Conservation (phyloP, 2,329 filamentous ascomycete genomes). For the Blastomyces gilchristii region DNA sequence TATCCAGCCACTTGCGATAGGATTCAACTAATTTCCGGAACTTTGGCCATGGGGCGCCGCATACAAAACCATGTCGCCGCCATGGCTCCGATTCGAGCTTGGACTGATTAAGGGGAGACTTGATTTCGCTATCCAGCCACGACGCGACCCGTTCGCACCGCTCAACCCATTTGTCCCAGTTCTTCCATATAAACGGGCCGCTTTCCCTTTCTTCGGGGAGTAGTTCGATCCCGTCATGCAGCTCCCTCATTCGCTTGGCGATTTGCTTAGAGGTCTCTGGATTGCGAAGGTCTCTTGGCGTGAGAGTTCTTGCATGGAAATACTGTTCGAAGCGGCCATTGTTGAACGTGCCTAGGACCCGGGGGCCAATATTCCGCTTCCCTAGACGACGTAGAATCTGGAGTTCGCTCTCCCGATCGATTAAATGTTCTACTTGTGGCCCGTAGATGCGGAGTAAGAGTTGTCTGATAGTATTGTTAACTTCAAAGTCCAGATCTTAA, state of each 20-base stretch:
- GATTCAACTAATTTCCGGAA: conserved; percentile 67
- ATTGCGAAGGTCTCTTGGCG: conserved; percentile 62
- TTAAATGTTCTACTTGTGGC: conserved; percentile 87
- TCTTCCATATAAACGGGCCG: conserved; percentile 77
- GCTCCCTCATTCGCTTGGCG: conserved; percentile 91
- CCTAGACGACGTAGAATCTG: conserved; percentile 75
- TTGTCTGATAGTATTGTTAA: conserved; percentile 42
- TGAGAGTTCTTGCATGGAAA: conserved; percentile 74
- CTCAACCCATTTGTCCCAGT: conserved; percentile 89
- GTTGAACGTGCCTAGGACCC: conserved; percentile 78
- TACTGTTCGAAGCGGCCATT: conserved; percentile 96
- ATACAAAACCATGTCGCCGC: conserved; percentile 65
- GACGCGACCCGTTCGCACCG: conserved; percentile 44
- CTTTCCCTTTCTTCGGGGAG: conserved; percentile 64
- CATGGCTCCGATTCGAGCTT: conserved; percentile 44
- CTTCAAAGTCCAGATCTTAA: not conserved
- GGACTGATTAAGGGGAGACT: conserved; percentile 34
- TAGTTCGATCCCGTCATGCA: conserved; percentile 87
- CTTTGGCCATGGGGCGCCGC: conserved; percentile 68
- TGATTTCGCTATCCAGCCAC: conserved; percentile 50
- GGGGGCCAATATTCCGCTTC: conserved; percentile 84
- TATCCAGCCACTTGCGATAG: conserved; percentile 65
- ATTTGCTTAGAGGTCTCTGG: conserved; percentile 83
- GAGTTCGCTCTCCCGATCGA: conserved; percentile 84
- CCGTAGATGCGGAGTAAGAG: conserved; percentile 87